phyloP scores from a whole-genome alignment of 106 monocot species.

The Acorus gramineus region DNA sequence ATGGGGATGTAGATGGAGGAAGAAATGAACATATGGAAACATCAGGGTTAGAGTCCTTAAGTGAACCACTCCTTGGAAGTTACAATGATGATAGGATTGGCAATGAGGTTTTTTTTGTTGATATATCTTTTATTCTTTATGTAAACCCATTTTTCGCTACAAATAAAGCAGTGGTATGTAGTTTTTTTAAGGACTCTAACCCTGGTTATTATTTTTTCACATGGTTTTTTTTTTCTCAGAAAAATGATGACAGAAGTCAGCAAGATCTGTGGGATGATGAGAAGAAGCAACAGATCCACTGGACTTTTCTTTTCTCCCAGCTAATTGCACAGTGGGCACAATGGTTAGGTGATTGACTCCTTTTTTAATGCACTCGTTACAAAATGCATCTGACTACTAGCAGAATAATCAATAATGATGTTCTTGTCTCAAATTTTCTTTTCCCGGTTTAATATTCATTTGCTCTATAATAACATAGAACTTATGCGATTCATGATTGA shows the following conservation, averaged over 20 bases:
- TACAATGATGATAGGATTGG: conserved; percentile 12
- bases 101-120: conserved; percentile 26
- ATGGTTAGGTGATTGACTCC: conserved; percentile 59
- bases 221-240: conserved; percentile 10
- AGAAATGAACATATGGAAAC: conserved; percentile 39
- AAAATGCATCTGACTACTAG: not conserved
- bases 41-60: conserved; percentile 30
- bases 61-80: conserved; percentile 74
- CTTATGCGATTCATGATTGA: too few species aligned
- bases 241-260: conserved; percentile 18
- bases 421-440: not conserved
- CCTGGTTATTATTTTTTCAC: not conserved
- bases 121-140: too few species aligned
- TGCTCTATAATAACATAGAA: too few species aligned
- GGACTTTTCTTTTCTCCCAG: conserved; percentile 63
- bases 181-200: too few species aligned
- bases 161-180: too few species aligned
- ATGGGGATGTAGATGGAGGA: conserved; percentile 68
- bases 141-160: too few species aligned
- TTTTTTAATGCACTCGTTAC: too few species aligned
- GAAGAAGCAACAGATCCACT: conserved; percentile 56
- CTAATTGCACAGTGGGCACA: conserved; percentile 85
- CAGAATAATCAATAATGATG: not conserved
- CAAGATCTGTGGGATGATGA: conserved; percentile 45
- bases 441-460: too few species aligned